Evolutionary conservation across 495 filamentous ascomycete genomes (phyloP).

Genomic region (Hypomontagnella submonticulosa): DNA sequence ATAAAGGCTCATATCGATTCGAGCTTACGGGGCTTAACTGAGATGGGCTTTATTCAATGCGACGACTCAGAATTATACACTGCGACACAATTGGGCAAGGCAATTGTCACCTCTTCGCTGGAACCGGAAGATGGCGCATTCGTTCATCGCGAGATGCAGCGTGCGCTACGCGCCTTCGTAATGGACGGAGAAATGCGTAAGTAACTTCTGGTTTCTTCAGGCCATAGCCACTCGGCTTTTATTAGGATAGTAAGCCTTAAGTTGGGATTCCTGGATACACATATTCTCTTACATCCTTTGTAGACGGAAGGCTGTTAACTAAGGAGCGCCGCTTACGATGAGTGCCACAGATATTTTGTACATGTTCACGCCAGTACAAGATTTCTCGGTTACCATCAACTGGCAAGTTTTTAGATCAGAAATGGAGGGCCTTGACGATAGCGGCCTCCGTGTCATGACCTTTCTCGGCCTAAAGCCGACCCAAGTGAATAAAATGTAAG

Average conservation of each 20-base stretch:
- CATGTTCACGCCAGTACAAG: conserved; percentile 79
- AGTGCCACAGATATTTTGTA: conserved; percentile 69
- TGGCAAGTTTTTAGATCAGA: conserved; percentile 80
- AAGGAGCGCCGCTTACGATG: conserved; percentile 10
- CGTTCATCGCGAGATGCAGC: conserved; percentile 73
- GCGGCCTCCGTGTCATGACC: conserved; percentile 72
- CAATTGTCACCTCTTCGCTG: conserved; percentile 77
- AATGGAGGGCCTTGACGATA: conserved; percentile 76
- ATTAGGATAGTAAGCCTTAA: too few relatives aligned
- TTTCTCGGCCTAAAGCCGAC: conserved; percentile 76
- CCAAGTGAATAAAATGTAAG: conserved; percentile 77
- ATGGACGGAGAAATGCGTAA: conserved; percentile 83
- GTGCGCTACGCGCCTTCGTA: conserved; percentile 78
- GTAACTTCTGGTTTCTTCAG: too few relatives aligned
- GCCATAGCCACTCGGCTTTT: too few relatives aligned
- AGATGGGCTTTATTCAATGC: conserved; percentile 66
- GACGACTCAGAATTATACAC: conserved; percentile 63
- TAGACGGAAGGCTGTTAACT: background rate
- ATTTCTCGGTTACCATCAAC: conserved; percentile 66
- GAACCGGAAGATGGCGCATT: conserved; percentile 83
- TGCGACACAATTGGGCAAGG: conserved; percentile 74
- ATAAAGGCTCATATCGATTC: conserved; percentile 66
- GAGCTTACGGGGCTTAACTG: conserved; percentile 63
- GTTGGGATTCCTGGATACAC: too few relatives aligned
- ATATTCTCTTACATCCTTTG: background rate